A percentile compares a stretch with the other conserved stretches of the same genome.
phyloP scores from a whole-genome alignment of 208 protist species.

The Angomonas deanei region DNA sequence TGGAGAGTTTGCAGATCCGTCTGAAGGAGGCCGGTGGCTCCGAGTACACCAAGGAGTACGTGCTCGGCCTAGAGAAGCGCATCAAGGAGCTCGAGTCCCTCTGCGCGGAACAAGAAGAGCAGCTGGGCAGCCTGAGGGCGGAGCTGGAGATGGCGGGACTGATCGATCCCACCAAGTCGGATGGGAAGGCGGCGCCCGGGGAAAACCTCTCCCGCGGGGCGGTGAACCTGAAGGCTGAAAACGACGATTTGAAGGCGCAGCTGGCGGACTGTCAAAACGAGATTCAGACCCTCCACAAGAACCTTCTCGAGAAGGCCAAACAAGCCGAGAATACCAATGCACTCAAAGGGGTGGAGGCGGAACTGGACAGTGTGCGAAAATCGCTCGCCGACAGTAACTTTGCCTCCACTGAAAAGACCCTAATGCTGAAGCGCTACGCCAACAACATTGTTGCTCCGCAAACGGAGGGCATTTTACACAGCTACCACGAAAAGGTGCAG shows the following conservation, averaged over 20 bases:
- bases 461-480: conserved; percentile 20
- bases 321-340: neutral
- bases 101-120: conserved; percentile 15
- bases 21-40: conserved; percentile 51
- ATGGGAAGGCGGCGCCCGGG: neutral
- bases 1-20: conserved; percentile 50
- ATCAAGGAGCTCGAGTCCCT: conserved; percentile 25
- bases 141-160: conserved; percentile 19
- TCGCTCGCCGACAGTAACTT: neutral
- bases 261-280: conserved; percentile 11
- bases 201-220: neutral
- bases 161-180: neutral
- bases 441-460: conserved; percentile 10
- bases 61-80: conserved; percentile 34
- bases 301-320: conserved; percentile 1
- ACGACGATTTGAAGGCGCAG: conserved; percentile 16
- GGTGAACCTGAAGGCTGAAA: conserved; percentile 15
- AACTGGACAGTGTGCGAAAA: neutral
- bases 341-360: neutral
- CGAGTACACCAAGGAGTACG: conserved; percentile 68
- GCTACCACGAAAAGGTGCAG: conserved; percentile 20
- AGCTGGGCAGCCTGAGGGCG: conserved; percentile 20
- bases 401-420: neutral
- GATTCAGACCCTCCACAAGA: conserved; percentile 7
- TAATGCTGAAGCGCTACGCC: conserved; percentile 15